Evolutionary conservation across 768 basidiomycete genomes (phyloP).

Genomic region (Heimioporus sp.): DNA sequence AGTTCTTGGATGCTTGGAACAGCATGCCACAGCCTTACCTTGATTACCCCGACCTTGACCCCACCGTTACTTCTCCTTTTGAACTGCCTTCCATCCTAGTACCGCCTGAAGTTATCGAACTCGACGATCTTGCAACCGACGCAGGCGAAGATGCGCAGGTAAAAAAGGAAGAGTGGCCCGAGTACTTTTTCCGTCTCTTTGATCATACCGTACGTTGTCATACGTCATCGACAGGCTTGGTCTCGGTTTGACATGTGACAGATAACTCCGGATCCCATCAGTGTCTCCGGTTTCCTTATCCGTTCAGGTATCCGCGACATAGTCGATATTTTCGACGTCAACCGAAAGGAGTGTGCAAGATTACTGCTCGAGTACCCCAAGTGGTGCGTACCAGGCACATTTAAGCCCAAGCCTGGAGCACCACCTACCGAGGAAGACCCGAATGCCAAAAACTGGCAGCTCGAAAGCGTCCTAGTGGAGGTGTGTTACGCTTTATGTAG

Average conservation of each 20-base stretch:
- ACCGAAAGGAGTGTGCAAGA: constrained; percentile 91
- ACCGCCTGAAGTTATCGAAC: constrained; percentile 83
- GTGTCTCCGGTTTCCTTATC: constrained; percentile 76
- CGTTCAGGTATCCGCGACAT: constrained; percentile 73
- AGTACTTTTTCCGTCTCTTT: constrained; percentile 67
- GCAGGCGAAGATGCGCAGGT: constrained; percentile 68
- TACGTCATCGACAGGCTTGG: not conserved
- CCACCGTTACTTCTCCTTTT: constrained; percentile 46
- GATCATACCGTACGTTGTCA: constrained; percentile 48
- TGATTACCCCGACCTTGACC: constrained; percentile 43
- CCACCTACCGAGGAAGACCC: constrained; percentile 49
- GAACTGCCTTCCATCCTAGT: constrained; percentile 78
- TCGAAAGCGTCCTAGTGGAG: constrained; percentile 88
- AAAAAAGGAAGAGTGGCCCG: constrained; percentile 83
- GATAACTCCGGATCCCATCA: constrained; percentile 76
- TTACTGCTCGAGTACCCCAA: constrained; percentile 83
- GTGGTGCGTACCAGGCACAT: constrained; percentile 81
- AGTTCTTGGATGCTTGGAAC: constrained; percentile 54
- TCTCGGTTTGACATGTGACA: constrained; percentile 28
- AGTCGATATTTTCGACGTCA: constrained; percentile 89
- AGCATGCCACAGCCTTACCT: constrained; percentile 68
- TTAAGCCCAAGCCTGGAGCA: constrained; percentile 74
- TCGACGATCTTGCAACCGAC: constrained; percentile 68
- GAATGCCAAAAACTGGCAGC: constrained; percentile 72
- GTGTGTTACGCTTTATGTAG: constrained; percentile 36